phyloP scores from a whole-genome alignment of 768 basidiomycete genomes.

The Phlebiopsis gigantea region DNA sequence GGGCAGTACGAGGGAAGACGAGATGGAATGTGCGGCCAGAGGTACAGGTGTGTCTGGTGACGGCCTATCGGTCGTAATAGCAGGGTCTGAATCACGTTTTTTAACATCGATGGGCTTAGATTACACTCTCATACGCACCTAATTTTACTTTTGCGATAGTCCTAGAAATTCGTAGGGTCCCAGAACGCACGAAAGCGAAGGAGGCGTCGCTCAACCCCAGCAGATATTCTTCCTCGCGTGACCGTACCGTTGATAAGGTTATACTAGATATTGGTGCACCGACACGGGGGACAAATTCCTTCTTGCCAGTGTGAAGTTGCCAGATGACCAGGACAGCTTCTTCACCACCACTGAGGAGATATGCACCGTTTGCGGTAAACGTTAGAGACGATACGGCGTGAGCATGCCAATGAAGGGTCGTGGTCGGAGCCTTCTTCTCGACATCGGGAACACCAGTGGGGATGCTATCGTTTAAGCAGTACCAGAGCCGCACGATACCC shows the following conservation, averaged over 20 bases:
- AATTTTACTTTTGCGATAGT: slow-evolving; percentile 75
- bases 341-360: slow-evolving; percentile 90
- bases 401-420: slow-evolving; percentile 93
- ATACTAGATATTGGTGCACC: slow-evolving; percentile 81
- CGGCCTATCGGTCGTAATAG: slow-evolving; percentile 28
- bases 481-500: slow-evolving; percentile 88
- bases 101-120: too few relatives aligned
- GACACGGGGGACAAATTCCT: slow-evolving; percentile 89
- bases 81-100: slow-evolving; percentile 34
- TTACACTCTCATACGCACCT: too few relatives aligned
- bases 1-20: slow-evolving; percentile 78
- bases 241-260: slow-evolving; percentile 44
- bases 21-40: slow-evolving; percentile 68
- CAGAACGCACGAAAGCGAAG: slow-evolving; percentile 67
- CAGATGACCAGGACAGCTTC: slow-evolving; percentile 96
- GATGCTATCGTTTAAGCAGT: slow-evolving; percentile 69
- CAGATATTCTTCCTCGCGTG: slow-evolving; percentile 80
- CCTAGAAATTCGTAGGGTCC: slow-evolving; percentile 65
- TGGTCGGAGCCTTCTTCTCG: slow-evolving; percentile 79
- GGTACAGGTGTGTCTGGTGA: slow-evolving; percentile 48
- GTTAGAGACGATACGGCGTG: slow-evolving; percentile 84
- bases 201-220: slow-evolving; percentile 79
- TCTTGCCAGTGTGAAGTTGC: slow-evolving; percentile 85
- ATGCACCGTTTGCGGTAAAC: slow-evolving; percentile 89
- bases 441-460: slow-evolving; percentile 47